A percentile compares a stretch with the other conserved stretches of the same genome.
These are phyloP conservation scores for Achlya hypogyna DNA, from an alignment of 352 stramenopile species.

Conservation along the genomic window DNA sequence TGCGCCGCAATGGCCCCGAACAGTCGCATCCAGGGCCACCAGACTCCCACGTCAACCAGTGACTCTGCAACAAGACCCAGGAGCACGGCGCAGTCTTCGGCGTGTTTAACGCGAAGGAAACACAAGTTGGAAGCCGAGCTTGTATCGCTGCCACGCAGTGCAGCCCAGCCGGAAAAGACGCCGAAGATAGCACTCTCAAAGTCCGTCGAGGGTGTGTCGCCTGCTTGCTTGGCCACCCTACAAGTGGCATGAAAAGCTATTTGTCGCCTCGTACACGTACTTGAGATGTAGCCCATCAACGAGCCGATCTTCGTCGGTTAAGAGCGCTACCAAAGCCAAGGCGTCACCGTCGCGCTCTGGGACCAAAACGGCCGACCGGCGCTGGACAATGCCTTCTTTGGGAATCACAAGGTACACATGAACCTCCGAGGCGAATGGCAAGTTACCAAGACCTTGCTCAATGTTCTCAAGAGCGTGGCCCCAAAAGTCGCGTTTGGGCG, in stretches of 20 bases:
- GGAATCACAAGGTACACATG: background rate
- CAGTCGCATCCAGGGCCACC: background rate
- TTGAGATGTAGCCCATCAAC: background rate
- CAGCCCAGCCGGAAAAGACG: background rate
- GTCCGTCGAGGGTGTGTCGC: background rate
- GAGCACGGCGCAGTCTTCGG: background rate
- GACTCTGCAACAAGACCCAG: background rate
- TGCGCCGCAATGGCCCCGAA: background rate
- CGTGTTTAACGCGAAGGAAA: background rate
- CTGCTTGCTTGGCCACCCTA: background rate
- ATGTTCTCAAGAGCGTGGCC: background rate
- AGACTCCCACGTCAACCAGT: background rate
- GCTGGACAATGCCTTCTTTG: background rate
- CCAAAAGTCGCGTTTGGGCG: background rate
- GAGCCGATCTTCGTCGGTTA: background rate
- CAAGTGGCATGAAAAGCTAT: background rate
- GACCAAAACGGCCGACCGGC: background rate
- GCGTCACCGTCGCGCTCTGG: background rate
- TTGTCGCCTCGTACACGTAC: background rate
- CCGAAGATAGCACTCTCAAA: background rate
- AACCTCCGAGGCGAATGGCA: background rate
- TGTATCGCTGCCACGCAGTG: background rate
- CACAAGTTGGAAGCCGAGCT: background rate
- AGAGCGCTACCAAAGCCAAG: background rate
- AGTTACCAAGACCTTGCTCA: background rate